These are phyloP conservation scores for Microcyclospora tardicrescens DNA, from an alignment of 2,329 filamentous ascomycete genomes.

Conservation along the genomic window DNA sequence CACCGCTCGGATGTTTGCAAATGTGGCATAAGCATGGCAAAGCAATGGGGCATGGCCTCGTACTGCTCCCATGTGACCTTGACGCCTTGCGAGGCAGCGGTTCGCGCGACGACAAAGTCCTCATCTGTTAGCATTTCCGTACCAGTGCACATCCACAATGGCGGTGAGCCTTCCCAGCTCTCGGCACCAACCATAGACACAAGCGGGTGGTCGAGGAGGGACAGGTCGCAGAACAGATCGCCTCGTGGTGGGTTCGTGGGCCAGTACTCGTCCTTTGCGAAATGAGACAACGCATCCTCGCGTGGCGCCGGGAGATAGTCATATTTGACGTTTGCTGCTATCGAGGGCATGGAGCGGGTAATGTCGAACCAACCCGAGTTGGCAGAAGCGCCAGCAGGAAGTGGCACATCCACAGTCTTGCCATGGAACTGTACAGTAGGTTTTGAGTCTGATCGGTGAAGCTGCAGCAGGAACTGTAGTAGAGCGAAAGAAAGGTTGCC, in stretches of 20 bases:
- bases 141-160: constrained; percentile 55
- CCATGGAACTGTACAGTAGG: constrained; percentile 49
- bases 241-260: constrained; percentile 32
- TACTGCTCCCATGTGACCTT: constrained; percentile 56
- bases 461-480: constrained; percentile 54
- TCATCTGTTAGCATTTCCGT: constrained; percentile 63
- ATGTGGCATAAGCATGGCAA: constrained; percentile 31
- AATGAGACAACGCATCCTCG: constrained; percentile 19
- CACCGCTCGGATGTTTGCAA: constrained; percentile 20
- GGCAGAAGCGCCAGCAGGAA: constrained; percentile 53
- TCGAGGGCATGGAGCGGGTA: constrained; percentile 47
- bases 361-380: constrained; percentile 63
- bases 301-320: constrained; percentile 48
- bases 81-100: constrained; percentile 45
- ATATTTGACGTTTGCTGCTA: constrained; percentile 39
- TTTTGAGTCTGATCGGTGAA: constrained; percentile 36
- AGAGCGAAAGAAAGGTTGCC: constrained; percentile 57
- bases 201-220: constrained; percentile 48
- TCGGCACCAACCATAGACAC: constrained; percentile 46
- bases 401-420: constrained; percentile 41
- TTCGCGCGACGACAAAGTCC: constrained; percentile 45
- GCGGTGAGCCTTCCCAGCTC: constrained; percentile 51
- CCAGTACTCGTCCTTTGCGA: constrained; percentile 38
- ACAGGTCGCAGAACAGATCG: constrained; percentile 36
- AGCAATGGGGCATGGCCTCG: constrained; percentile 71